A percentile compares a stretch with the other conserved stretches of the same genome.
Evolutionary conservation across 805 yeast species (phyloP).

Genomic region (Ogataea neopini): DNA sequence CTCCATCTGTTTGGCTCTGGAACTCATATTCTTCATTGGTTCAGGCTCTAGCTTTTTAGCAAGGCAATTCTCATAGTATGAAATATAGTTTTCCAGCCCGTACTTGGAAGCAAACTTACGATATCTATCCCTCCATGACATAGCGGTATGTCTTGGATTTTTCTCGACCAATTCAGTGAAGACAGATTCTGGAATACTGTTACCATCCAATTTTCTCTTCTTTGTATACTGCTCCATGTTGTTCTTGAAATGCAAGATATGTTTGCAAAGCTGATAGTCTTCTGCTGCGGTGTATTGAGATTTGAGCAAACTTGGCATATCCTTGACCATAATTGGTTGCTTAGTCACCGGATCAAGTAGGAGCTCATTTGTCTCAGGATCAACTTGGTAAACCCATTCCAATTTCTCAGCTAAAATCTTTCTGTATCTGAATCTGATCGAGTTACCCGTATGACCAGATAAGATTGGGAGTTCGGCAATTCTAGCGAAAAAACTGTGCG

Average conservation of each 20-base stretch:
- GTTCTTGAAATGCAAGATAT: conserved; percentile 25
- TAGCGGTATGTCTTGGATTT: conserved; percentile 56
- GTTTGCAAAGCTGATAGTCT: conserved; percentile 58
- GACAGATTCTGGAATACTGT: conserved; percentile 38
- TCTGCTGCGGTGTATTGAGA: conserved; percentile 68
- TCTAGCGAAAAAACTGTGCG: conserved; percentile 65
- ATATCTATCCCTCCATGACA: conserved; percentile 83
- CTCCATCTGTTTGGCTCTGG: conserved; percentile 39
- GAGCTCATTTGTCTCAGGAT: conserved; percentile 43
- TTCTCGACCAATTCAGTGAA: conserved; percentile 41
- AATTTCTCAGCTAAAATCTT: conserved; percentile 43
- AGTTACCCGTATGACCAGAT: conserved; percentile 72
- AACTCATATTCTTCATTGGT: conserved; percentile 59
- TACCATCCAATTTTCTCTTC: conserved; percentile 25
- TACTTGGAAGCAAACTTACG: conserved; percentile 66
- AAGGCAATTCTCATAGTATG: conserved; percentile 49
- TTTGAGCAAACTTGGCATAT: conserved; percentile 53
- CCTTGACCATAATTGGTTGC: conserved; percentile 40
- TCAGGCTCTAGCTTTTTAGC: conserved; percentile 44
- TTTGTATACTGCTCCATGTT: conserved; percentile 22
- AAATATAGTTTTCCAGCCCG: conserved; percentile 59
- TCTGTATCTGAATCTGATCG: conserved; percentile 65
- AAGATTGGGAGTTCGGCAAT: conserved; percentile 52
- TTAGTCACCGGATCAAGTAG: conserved; percentile 43
- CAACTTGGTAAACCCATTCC: conserved; percentile 50